phyloP scores from a whole-genome alignment of 345 rosid genomes.

The Eucalyptus cladocalyx region DNA sequence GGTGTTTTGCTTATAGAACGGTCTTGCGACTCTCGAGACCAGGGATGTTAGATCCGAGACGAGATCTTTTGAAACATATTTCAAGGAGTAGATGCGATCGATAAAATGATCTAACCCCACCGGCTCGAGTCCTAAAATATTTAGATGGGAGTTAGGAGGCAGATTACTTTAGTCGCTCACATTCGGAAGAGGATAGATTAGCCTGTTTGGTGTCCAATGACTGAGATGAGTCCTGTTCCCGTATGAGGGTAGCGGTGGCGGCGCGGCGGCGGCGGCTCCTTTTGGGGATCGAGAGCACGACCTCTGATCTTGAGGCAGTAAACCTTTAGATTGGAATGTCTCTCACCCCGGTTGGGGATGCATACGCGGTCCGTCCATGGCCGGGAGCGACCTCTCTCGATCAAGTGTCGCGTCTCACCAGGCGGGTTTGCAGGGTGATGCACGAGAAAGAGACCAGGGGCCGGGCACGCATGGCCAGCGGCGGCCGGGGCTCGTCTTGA shows the following conservation, averaged over 20 bases:
- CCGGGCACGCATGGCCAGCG: not conserved
- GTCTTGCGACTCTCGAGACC: accelerated
- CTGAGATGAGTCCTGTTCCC: not conserved
- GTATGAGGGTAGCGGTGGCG: not conserved
- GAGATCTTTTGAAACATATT: not conserved
- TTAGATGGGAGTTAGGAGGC: not conserved
- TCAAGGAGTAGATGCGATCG: accelerated
- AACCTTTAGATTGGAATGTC: not conserved
- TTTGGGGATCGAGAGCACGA: not conserved
- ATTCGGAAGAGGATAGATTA: not conserved
- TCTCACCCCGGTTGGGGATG: not conserved
- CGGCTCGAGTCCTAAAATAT: accelerated
- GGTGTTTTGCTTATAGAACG: not conserved
- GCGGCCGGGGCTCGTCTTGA: too few relatives aligned
- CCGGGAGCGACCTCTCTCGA: not conserved
- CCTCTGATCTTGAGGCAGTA: not conserved
- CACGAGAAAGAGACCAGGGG: not conserved
- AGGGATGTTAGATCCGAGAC: not conserved
- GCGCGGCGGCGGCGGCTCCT: not conserved
- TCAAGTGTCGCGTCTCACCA: not conserved
- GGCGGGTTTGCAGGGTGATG: not conserved
- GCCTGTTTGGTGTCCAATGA: not conserved
- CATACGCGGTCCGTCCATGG: not conserved
- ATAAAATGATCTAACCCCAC: accelerated
- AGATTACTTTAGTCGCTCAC: not conserved